Evolutionary conservation across 371 early-diverging fungal species (phyloP).

Genomic region (Phascolomyces articulosus): DNA sequence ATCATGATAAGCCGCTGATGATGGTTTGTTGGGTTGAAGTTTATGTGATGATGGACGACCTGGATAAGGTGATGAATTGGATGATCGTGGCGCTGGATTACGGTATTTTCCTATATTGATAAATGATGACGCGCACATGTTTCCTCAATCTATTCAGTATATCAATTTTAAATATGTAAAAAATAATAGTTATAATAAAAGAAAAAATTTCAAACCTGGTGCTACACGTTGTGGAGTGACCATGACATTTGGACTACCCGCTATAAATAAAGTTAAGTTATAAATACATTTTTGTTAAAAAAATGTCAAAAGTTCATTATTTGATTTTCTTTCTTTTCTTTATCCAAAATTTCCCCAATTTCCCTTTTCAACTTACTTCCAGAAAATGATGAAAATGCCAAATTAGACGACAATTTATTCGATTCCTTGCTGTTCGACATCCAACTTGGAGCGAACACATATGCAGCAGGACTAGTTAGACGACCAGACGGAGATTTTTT

Average conservation of each 20-base stretch:
- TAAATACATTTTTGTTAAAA: no score
- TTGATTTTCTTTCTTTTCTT: no score
- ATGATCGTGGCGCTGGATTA: constrained; percentile 7
- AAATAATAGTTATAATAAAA: no score
- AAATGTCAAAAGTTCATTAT: no score
- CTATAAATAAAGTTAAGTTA: neutral
- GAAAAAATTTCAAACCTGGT: neutral
- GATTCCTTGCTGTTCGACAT: constrained; percentile 12
- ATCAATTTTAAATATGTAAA: no score
- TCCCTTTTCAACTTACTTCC: neutral
- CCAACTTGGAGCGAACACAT: constrained; percentile 19
- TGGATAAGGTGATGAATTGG: constrained; percentile 20
- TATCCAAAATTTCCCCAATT: no score
- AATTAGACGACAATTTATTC: neutral
- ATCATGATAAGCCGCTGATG: no score
- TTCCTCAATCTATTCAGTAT: no score
- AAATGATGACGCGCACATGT: neutral
- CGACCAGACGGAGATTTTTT: constrained; percentile 8
- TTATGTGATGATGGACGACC: neutral
- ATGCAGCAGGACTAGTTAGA: constrained; percentile 9
- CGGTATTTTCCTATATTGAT: neutral
- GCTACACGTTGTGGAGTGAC: neutral
- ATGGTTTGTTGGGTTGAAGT: neutral
- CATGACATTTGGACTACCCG: neutral
- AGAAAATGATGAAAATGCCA: constrained; percentile 19